These are phyloP conservation scores for Aspergillus sp. DNA, from an alignment of 2,329 filamentous ascomycete species.

Conservation along the genomic window DNA sequence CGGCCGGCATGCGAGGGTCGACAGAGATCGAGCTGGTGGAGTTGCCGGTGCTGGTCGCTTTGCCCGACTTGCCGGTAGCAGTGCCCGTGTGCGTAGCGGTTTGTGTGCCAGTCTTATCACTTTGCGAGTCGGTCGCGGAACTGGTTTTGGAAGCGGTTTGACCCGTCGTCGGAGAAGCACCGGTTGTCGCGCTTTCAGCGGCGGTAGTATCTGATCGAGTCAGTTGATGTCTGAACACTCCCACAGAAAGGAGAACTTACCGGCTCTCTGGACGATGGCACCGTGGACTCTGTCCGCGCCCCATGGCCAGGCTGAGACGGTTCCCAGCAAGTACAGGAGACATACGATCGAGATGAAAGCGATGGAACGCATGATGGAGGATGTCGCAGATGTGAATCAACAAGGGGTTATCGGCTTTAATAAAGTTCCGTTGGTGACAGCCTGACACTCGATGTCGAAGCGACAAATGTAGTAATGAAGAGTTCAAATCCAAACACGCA, in stretches of 20 bases:
- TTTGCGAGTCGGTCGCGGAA: conserved; percentile 16
- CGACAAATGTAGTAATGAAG: too few relatives aligned
- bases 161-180: conserved; percentile 11
- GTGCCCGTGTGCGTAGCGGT: conserved; percentile 16
- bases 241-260: conserved; percentile 19
- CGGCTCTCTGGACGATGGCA: conserved; percentile 22
- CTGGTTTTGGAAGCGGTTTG: conserved; percentile 15
- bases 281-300: conserved; percentile 19
- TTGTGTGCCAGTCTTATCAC: conserved; percentile 16
- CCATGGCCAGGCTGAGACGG: conserved; percentile 31
- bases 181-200: conserved; percentile 20
- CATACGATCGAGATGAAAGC: conserved; percentile 31
- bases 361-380: conserved; percentile 32
- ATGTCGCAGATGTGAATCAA: neutral
- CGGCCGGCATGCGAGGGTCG: conserved; percentile 54
- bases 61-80: conserved; percentile 13
- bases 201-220: conserved; percentile 15
- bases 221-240: neutral
- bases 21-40: conserved; percentile 42
- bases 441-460: neutral
- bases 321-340: conserved; percentile 31
- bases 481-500: too few relatives aligned
- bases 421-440: neutral
- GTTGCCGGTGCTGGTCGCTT: conserved; percentile 20
- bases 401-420: neutral